Percentiles rank a stretch among this genome's conserved stretches.
These are phyloP conservation scores for Liquidambar formosana DNA, from an alignment of 164 flowering plant species.

Conservation along the genomic window DNA sequence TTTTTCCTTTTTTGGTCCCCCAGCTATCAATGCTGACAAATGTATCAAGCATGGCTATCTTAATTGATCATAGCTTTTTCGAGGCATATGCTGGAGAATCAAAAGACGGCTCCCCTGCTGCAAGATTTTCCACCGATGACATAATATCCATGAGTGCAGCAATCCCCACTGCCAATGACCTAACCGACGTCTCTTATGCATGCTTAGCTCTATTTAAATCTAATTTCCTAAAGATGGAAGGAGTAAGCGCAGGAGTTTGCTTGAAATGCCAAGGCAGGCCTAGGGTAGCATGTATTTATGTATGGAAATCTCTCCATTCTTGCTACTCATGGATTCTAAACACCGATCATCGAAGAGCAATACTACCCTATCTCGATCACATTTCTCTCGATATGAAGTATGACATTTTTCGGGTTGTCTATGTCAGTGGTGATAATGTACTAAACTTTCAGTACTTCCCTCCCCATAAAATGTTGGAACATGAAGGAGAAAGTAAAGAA, in stretches of 20 bases:
- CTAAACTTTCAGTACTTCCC: constrained; percentile 7
- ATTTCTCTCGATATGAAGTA: constrained; percentile 37
- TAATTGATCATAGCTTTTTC: constrained; percentile 46
- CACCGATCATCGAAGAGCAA: constrained; percentile 24
- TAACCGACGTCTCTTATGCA: constrained; percentile 34
- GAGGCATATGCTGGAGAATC: constrained; percentile 67
- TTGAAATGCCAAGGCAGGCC: constrained; percentile 29
- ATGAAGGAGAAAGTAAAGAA: constrained; percentile 2
- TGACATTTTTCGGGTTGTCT: constrained; percentile 55
- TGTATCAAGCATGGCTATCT: constrained; percentile 43
- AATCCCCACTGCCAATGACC: constrained; percentile 13
- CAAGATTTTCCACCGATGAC: constrained; percentile 48
- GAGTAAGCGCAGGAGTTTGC: constrained; percentile 45
- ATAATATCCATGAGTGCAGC: constrained; percentile 34
- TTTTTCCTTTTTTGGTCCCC: neutral
- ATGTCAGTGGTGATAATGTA: constrained; percentile 30
- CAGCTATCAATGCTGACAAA: constrained; percentile 40
- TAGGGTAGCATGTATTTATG: constrained; percentile 32
- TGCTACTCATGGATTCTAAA: constrained; percentile 56
- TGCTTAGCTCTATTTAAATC: constrained; percentile 43
- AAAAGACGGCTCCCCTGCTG: constrained; percentile 36
- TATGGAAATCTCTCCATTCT: constrained; percentile 56
- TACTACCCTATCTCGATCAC: constrained; percentile 38
- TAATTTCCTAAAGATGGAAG: constrained; percentile 44
- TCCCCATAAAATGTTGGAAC: constrained; percentile 20